A percentile compares a stretch with the other conserved stretches of the same genome.
Conservation (phyloP, 225 moss, liverwort and hornwort genomes). For the Pseudisothecium myosuroides region DNA sequence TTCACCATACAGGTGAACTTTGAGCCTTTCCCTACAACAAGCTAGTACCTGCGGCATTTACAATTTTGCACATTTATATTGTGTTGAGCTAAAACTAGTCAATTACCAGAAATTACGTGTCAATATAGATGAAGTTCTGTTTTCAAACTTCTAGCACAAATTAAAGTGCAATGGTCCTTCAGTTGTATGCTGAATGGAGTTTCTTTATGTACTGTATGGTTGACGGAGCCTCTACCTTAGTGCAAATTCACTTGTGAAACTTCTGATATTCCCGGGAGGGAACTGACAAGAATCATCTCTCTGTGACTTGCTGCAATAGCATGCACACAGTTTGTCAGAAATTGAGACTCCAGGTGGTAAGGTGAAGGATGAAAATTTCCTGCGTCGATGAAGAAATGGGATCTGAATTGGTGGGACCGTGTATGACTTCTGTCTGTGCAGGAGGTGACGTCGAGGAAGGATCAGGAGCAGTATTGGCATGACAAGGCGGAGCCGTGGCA, state of each 20-base stretch:
- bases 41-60: not conserved
- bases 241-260: not conserved
- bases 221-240: not conserved
- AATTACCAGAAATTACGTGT: not conserved
- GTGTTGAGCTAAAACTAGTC: not conserved
- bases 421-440: not conserved
- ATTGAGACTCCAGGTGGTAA: not conserved
- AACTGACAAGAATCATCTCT: not conserved
- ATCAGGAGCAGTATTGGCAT: constrained; percentile 76
- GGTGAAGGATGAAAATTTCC: too few species aligned
- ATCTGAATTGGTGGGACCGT: not conserved
- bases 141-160: not conserved
- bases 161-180: not conserved
- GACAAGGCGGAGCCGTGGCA: constrained; percentile 22
- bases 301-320: not conserved
- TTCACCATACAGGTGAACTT: not conserved
- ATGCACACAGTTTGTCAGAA: not conserved
- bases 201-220: too few species aligned
- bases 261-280: not conserved
- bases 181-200: not conserved
- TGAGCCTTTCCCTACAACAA: not conserved
- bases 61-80: not conserved
- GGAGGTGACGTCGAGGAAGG: constrained; percentile 76
- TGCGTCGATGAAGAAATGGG: not conserved
- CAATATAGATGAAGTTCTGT: not conserved